Base-by-base conservation (phyloP, 1,284 basidiomycete genomes). In the Gymnopus androsaceus region DNA sequence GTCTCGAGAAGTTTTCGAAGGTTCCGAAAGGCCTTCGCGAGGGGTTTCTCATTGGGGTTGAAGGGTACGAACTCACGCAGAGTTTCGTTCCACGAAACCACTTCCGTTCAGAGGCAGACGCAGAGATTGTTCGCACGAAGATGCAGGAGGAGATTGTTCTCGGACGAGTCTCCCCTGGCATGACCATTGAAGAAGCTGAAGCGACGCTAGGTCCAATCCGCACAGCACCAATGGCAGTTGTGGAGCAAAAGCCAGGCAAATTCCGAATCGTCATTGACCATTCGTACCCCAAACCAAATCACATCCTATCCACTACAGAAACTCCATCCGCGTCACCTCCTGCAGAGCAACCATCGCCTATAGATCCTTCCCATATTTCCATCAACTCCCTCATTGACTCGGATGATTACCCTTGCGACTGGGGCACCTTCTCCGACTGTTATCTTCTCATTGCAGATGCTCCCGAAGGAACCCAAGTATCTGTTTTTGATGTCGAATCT, bases 341-440 rank as follows among this genome's bases (percentile, higher is more conserved):
- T 23, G 5, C 31, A 7, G 4, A 21, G 25, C 6, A 3, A 8
- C 1, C 12, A 4, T 14, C 7, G 11, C 21, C 27, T 34, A 41
- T 41, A 1, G 34, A 52, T 40, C 55, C 55, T 4, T 4, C 28
- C 0, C 11, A 25, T 9, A 33, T 27, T 38, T 67, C 63, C 0
- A 27, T 73, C 0, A 74, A 74, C 38, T 60, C 64, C 0, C 36
- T 63, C 1, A 73, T 74, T 3, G 49, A 71, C 31, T 12, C 59
- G 0, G 58, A 64, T 2, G 6, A 44, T 0, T 70, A 68, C 27
- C 33, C 34, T 0, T 65, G 61, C 46, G 50, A 65, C 3, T 74
- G 71, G 71, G 70, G 70, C 0, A 64, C 66, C 1, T 74, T 72
- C 34, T 36, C 54, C 7, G n/a, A 14, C 37, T 17, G n/a, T 5